phyloP scores from a whole-genome alignment of 2,329 filamentous ascomycete species.

The Fusarium sp. region DNA sequence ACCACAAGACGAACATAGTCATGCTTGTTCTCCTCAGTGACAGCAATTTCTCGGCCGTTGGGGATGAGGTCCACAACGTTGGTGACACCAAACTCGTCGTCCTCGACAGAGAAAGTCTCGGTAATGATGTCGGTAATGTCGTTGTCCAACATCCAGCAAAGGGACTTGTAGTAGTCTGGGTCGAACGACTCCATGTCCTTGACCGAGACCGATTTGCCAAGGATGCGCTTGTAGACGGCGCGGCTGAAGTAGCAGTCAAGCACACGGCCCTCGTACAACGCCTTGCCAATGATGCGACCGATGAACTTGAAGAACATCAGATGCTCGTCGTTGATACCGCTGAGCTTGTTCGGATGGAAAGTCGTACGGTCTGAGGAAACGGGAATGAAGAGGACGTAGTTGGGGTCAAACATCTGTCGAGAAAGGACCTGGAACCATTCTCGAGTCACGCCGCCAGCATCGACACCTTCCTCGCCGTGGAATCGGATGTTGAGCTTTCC shows the following conservation, averaged over 20 bases:
- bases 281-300: conserved; percentile 97
- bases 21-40: conserved; percentile 98
- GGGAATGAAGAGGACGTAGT: conserved; percentile 95
- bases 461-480: conserved; percentile 96
- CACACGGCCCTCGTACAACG: conserved; percentile 93
- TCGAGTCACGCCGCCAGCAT: conserved; percentile 95
- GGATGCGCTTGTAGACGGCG: conserved; percentile 97
- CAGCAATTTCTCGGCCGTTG: conserved; percentile 89
- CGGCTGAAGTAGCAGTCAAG: conserved; percentile 99
- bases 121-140: conserved; percentile 98
- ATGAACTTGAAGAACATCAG: conserved; percentile 99
- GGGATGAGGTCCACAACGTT: conserved; percentile 88
- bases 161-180: conserved; percentile 98
- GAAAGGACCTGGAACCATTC: conserved; percentile 99
- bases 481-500: conserved; percentile 98
- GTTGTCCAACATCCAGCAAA: conserved; percentile 98
- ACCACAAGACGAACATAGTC: conserved; percentile 96
- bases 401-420: conserved; percentile 98
- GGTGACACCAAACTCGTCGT: conserved; percentile 92
- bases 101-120: conserved; percentile 94
- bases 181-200: conserved; percentile 99
- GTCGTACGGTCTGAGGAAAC: conserved; percentile 98
- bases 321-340: conserved; percentile 94
- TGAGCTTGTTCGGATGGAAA: conserved; percentile 97
- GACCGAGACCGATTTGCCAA: conserved; percentile 93